Evolutionary conservation across 768 basidiomycete species (phyloP).

Genomic region (Lyophyllum shimeji): DNA sequence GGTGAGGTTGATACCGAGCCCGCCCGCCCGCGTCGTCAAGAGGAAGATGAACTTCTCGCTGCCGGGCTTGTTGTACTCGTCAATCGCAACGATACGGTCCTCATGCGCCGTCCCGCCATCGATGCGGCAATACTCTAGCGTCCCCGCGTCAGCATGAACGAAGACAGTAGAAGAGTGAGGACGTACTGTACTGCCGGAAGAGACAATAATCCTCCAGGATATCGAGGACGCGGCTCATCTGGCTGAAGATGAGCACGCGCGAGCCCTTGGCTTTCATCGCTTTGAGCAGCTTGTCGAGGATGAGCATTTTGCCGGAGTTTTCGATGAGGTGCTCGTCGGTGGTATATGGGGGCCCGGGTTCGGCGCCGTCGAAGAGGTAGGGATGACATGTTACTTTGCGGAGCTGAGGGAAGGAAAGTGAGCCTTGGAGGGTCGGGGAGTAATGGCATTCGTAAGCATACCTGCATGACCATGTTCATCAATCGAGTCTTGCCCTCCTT

Average conservation of each 20-base stretch:
- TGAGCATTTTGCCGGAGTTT: slow-evolving; percentile 96
- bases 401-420: slow-evolving; percentile 36
- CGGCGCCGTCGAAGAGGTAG: slow-evolving; percentile 93
- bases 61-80: slow-evolving; percentile 94
- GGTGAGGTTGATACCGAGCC: slow-evolving; percentile 95
- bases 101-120: slow-evolving; percentile 96
- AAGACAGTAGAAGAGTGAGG: neutral
- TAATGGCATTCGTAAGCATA: slow-evolving; percentile 25
- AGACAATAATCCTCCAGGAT: slow-evolving; percentile 97
- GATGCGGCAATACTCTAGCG: slow-evolving; percentile 96
- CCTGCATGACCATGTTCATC: slow-evolving; percentile 99
- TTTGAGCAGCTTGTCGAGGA: slow-evolving; percentile 88
- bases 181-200: slow-evolving; percentile 84
- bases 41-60: slow-evolving; percentile 97
- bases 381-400: slow-evolving; percentile 91
- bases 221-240: slow-evolving; percentile 99
- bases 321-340: slow-evolving; percentile 96
- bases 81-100: slow-evolving; percentile 92
- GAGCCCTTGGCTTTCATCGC: slow-evolving; percentile 93
- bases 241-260: slow-evolving; percentile 94
- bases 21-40: slow-evolving; percentile 94
- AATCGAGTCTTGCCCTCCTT: slow-evolving; percentile 97
- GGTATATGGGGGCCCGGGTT: slow-evolving; percentile 97
- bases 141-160: neutral
- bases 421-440: neutral